Conservation (phyloP, 495 filamentous ascomycete genomes). For the Aspergillus incahuasiensis region DNA sequence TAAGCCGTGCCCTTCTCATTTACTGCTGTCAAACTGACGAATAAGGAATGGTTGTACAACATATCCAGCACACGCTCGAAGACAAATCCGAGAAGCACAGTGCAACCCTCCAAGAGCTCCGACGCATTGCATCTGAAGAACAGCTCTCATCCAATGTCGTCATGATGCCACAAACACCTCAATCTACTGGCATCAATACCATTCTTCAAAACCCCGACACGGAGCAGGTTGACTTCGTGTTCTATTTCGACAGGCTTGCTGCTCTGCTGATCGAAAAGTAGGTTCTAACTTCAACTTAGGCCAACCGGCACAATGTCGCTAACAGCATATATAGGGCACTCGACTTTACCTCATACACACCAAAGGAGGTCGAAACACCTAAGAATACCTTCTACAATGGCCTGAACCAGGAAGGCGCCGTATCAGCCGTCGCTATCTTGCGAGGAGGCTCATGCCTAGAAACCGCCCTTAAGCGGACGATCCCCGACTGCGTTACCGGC, state of each 20-base stretch:
- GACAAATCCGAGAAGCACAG: slow-evolving; percentile 84
- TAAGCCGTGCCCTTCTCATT: slow-evolving; percentile 33
- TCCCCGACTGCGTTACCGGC: slow-evolving; percentile 88
- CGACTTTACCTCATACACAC: slow-evolving; percentile 63
- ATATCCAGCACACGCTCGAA: slow-evolving; percentile 75
- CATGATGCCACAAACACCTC: slow-evolving; percentile 65
- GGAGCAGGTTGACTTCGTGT: slow-evolving; percentile 84
- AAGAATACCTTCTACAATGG: slow-evolving; percentile 62
- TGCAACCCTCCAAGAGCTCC: slow-evolving; percentile 67
- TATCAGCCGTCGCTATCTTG: slow-evolving; percentile 83
- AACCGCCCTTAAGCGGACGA: slow-evolving; percentile 77
- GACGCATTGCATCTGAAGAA: slow-evolving; percentile 59
- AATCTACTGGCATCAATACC: slow-evolving; percentile 83
- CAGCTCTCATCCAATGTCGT: slow-evolving; percentile 69
- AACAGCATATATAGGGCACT: slow-evolving; percentile 50
- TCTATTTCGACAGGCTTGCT: slow-evolving; percentile 87
- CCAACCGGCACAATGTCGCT: background rate
- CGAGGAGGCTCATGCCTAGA: slow-evolving; percentile 85
- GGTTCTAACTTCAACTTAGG: slow-evolving; percentile 1
- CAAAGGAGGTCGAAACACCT: slow-evolving; percentile 62
- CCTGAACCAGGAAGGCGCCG: slow-evolving; percentile 57
- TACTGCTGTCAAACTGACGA: slow-evolving; percentile 15
- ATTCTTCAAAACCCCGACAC: slow-evolving; percentile 80
- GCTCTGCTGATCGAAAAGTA: slow-evolving; percentile 82
- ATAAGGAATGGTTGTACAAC: slow-evolving; percentile 81